A percentile compares a stretch with the other conserved stretches of the same genome.
These are phyloP conservation scores for Sesbania bispinosa DNA, from an alignment of 306 rosid genomes.

Conservation along the genomic window DNA sequence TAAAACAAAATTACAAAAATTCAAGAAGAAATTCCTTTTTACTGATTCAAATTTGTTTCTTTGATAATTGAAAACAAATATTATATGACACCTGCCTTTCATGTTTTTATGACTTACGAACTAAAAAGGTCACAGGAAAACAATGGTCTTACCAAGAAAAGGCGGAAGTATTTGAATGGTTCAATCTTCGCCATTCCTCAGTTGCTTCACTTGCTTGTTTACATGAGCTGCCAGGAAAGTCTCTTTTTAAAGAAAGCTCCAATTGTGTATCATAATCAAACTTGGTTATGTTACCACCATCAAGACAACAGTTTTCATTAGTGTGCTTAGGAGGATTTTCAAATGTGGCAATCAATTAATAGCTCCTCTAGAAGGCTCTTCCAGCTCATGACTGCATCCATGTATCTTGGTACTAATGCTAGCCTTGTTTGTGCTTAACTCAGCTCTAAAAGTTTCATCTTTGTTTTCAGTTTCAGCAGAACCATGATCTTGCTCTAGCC, in stretches of 20 bases:
- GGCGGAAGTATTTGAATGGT: constrained; percentile 63
- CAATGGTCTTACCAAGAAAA: constrained; percentile 58
- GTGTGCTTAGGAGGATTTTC: constrained; percentile 26
- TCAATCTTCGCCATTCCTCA: constrained; percentile 43
- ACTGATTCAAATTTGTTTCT: not conserved
- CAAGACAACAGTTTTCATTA: constrained; percentile 17
- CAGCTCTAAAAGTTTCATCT: constrained; percentile 27
- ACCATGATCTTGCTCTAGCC: constrained; percentile 20
- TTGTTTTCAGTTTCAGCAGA: constrained; percentile 25
- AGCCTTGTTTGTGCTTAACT: constrained; percentile 24
- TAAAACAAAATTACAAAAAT: not conserved
- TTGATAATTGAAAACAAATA: not conserved
- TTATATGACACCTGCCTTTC: not conserved
- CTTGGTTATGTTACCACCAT: constrained; percentile 32
- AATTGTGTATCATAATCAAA: constrained; percentile 34
- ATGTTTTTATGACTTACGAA: not conserved
- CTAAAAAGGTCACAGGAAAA: not conserved
- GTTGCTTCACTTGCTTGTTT: constrained; percentile 34
- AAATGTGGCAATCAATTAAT: constrained; percentile 54
- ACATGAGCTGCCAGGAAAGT: constrained; percentile 29
- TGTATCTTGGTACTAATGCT: constrained; percentile 4
- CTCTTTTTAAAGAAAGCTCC: constrained; percentile 57
- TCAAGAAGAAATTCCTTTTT: not conserved
- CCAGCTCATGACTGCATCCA: constrained; percentile 20
- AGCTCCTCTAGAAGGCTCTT: constrained; percentile 39